Base-by-base conservation (phyloP, 1,139 yeast genomes). In the Sugiyamaella neomexicana region DNA sequence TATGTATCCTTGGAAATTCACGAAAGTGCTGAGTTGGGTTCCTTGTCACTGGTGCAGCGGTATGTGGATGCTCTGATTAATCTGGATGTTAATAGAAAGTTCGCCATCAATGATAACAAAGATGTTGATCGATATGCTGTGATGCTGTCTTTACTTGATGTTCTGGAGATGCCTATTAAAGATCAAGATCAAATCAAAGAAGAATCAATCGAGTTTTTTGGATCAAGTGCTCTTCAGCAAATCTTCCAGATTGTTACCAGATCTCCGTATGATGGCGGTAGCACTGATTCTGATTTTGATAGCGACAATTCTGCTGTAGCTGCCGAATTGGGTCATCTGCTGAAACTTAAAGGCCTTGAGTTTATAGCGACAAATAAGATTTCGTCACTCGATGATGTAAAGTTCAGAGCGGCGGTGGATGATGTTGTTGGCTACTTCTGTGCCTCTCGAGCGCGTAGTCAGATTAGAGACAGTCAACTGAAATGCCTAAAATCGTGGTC, bases 401-500 rank as follows among this genome's bases (percentile, higher is more conserved):
- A 58, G 13, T 60, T 54, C 15, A 45, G 23, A 10, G 61, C 63
- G 7, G 50, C 51, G 10, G 34, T 32, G 2, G 32, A 39, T 10
- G 47, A 39, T 39, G 29, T 52, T n/a, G 39, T 41, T n/a, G 29
- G 54, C n/a, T 50, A 54, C 2, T 62, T 60, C 44, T 55, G 58
- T n/a, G 53, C 56, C 13, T 50, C 57, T 20, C 46, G 59, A 29
- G 50, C 58, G 8, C 53, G 56, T 17, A 59, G 58, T 32, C 55
- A 56, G 27, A 56, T 69, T 12, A 60, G 70, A 55, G 68, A 75
- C 1, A 73, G 77, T 4, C 95, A 87, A 60, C 72, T 85, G 46
- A 73, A 78, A 7, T 82, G 85, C 55, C 72, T 91, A 29, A 87
- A 83, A 63, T 81, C 95, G 0, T 91, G 98, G 98, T 83, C 86